Evolutionary conservation across 257 asterid species (phyloP), one percentile per base, ranked within the genome.

Genomic region (Gynochthodes officinalis): DNA sequence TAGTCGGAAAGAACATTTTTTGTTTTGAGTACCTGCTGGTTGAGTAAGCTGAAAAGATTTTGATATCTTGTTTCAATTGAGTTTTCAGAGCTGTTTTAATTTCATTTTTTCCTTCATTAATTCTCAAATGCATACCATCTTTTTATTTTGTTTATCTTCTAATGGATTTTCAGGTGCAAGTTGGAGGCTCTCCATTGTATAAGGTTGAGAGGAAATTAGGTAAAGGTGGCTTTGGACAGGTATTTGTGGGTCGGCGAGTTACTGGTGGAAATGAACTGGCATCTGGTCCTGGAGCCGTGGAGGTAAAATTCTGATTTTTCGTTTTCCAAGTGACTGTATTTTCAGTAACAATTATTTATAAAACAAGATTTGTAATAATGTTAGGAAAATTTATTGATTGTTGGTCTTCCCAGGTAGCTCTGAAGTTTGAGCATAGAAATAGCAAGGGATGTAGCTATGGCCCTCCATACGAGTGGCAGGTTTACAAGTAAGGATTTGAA

Each of bases 191-290:
- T 6, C 87, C 87, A 1, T 27, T 75, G 33, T 83, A 83, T 50
- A 78, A 73, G 77, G 83, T 83, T 60, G 87, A 83, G 54, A 80
- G 82, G 82, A 83, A 78, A 76, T 73, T 83, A 44, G 87, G 87
- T 64, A 80, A 83, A 70, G 87, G 87, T 69, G 87, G 87, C 35
- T 83, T 83, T 73, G 87, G 87, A 3, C 87, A 83, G 71, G 87
- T 83, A 27, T 83, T 78, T 73, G 46, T 81, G 76, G 87, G 87
- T 43, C 81, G 85, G 54, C 85, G 87, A 44, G 67, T 67, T n/a
- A 49, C 83, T 7, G 82, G 82, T 27, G 80, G 78, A 19, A 64
- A 42, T 55, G 86, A 77, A 15, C 78, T 82, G 40, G 50, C 55
- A 10, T 59, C 67, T 32, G 85, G 85, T 28, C 76, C 83, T 1